Conservation (phyloP, 768 basidiomycete genomes). For the Termitomyces sp. region DNA sequence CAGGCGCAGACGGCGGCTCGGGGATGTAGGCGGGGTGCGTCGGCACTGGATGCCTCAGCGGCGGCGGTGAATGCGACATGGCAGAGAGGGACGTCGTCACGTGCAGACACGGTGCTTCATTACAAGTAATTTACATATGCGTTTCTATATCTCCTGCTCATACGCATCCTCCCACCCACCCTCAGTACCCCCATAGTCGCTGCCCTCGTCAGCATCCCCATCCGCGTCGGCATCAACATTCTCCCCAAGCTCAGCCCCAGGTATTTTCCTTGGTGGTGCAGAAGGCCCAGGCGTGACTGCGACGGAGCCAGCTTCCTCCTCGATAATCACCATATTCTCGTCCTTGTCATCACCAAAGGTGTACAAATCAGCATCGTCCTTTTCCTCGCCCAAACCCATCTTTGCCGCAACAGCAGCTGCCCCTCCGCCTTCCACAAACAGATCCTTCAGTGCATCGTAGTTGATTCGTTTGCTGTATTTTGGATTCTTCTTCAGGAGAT, state of each 20-base stretch:
- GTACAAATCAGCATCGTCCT: constrained; percentile 43
- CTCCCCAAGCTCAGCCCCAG: constrained; percentile 18
- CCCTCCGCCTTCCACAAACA: constrained; percentile 57
- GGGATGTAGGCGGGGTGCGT: constrained; percentile 87
- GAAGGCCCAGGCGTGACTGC: constrained; percentile 23
- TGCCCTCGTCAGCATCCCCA: constrained; percentile 36
- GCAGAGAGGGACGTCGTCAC: not conserved
- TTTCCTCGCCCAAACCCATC: constrained; percentile 40
- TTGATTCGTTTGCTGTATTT: constrained; percentile 93
- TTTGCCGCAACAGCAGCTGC: constrained; percentile 25
- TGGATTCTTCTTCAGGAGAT: constrained; percentile 79
- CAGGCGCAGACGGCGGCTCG: constrained; percentile 75
- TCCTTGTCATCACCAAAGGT: constrained; percentile 41
- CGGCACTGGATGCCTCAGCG: constrained; percentile 84
- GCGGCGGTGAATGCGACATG: constrained; percentile 61
- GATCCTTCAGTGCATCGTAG: constrained; percentile 81
- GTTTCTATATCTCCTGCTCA: constrained; percentile 64
- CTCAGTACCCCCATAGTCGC: constrained; percentile 53
- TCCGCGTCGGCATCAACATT: constrained; percentile 19
- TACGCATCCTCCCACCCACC: constrained; percentile 56
- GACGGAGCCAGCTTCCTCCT: constrained; percentile 36
- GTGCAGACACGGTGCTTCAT: too few relatives aligned
- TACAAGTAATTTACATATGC: too few relatives aligned
- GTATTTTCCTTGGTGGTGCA: constrained; percentile 20
- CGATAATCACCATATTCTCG: constrained; percentile 37